These are phyloP conservation scores for Dorcoceras hygrometricum DNA, from an alignment of 257 asterid species.

Conservation along the genomic window DNA sequence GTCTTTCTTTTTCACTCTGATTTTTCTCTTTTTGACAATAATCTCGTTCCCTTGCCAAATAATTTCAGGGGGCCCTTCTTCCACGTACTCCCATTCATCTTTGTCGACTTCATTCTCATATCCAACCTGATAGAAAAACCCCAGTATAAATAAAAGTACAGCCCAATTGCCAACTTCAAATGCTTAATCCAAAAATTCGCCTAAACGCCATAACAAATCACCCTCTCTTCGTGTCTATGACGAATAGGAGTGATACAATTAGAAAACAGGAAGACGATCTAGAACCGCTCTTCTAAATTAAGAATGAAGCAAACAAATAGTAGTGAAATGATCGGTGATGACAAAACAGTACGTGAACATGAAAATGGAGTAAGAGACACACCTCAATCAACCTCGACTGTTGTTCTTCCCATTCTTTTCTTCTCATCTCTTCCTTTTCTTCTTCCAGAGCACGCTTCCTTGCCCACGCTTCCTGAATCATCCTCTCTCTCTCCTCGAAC, in stretches of 20 bases:
- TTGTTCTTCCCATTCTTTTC: conserved; percentile 41
- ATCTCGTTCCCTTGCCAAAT: conserved; percentile 98
- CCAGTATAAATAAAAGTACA: background rate
- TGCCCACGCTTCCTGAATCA: conserved; percentile 67
- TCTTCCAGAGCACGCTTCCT: conserved; percentile 47
- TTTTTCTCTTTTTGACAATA: conserved; percentile 81
- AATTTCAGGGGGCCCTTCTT: conserved; percentile 95
- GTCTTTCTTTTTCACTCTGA: conserved; percentile 71
- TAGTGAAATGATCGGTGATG: background rate
- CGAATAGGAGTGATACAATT: background rate
- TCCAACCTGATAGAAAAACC: conserved; percentile 39
- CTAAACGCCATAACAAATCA: background rate
- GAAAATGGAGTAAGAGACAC: background rate
- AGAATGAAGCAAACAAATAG: background rate
- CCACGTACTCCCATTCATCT: conserved; percentile 87
- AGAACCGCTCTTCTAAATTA: background rate
- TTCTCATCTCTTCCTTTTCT: conserved; percentile 55
- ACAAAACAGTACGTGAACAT: background rate
- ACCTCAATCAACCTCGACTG: conserved; percentile 50
- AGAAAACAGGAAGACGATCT: background rate
- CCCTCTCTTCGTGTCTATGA: background rate
- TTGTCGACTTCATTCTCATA: conserved; percentile 44
- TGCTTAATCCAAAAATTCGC: conserved; percentile 5
- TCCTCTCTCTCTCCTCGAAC: conserved; percentile 81
- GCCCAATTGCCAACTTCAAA: conserved; percentile 2